phyloP scores from a whole-genome alignment of 768 basidiomycete genomes.

The Rhizopogon salebrosus region DNA sequence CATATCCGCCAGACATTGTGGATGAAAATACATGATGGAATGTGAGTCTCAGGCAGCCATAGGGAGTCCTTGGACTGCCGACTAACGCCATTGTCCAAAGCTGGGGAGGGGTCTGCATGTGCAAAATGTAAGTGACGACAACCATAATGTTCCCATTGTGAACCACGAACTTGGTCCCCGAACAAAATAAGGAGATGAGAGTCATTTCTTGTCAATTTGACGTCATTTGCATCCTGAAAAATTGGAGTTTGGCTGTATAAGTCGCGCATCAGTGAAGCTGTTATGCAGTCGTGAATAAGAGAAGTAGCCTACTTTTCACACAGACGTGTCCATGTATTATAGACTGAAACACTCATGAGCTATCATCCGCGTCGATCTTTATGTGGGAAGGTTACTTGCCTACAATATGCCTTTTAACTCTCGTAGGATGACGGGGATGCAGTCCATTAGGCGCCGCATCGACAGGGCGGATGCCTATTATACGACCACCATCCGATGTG shows the following conservation, averaged over 20 bases:
- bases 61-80: conserved; percentile 42
- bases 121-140: neutral
- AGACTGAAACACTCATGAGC: conserved; percentile 28
- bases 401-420: conserved; percentile 50
- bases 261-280: conserved; percentile 4
- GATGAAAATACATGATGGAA: conserved; percentile 72
- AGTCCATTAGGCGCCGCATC: conserved; percentile 35
- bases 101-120: conserved; percentile 60
- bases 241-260: conserved; percentile 47
- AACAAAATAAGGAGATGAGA: conserved; percentile 38
- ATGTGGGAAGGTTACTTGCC: conserved; percentile 26
- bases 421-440: conserved; percentile 42
- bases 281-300: neutral
- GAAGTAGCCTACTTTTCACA: conserved; percentile 37
- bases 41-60: conserved; percentile 25
- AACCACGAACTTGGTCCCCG: neutral
- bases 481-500: conserved; percentile 39
- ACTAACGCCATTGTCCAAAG: conserved; percentile 68
- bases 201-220: conserved; percentile 40
- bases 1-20: conserved; percentile 65
- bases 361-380: conserved; percentile 4
- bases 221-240: conserved; percentile 48
- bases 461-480: conserved; percentile 46
- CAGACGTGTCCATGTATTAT: conserved; percentile 38
- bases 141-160: neutral